A percentile compares a stretch with the other conserved stretches of the same genome.
These are phyloP conservation scores for Pseudogymnoascus sp. DNA, from an alignment of 2,329 filamentous ascomycete genomes.

Conservation along the genomic window DNA sequence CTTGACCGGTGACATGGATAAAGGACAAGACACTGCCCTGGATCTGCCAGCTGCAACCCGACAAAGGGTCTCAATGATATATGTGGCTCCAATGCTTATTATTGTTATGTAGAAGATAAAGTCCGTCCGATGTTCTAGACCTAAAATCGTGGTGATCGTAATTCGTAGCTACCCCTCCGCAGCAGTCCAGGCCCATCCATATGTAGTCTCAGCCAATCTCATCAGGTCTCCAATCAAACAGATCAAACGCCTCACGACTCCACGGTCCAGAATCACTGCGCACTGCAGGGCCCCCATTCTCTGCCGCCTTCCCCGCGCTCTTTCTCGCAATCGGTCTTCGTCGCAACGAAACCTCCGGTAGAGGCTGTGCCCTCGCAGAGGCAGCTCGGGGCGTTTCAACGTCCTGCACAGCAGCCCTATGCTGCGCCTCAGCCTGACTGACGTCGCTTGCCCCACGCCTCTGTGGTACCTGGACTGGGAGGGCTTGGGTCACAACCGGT, in stretches of 20 bases:
- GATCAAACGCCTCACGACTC: constrained; percentile 59
- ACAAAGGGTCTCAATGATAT: background rate
- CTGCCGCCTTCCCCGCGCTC: background rate
- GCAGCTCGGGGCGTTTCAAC: background rate
- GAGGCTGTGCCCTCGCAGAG: background rate
- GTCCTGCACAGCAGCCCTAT: background rate
- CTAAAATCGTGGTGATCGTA: background rate
- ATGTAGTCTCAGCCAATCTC: background rate
- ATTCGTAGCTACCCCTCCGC: background rate
- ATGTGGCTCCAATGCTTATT: constrained; percentile 5
- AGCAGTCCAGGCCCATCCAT: constrained; percentile 1
- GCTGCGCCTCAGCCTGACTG: background rate
- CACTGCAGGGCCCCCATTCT: background rate
- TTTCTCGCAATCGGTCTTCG: background rate
- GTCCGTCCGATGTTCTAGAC: background rate
- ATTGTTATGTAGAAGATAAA: constrained; percentile 4
- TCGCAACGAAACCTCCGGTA: background rate
- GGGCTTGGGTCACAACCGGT: background rate
- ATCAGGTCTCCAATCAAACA: constrained; percentile 51
- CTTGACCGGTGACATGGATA: constrained; percentile 4
- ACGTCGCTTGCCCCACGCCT: background rate
- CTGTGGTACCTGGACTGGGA: background rate
- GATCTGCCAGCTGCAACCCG: background rate
- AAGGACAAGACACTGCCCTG: background rate
- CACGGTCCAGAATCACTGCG: constrained; percentile 40